Evolutionary conservation across 2,329 filamentous ascomycete species (phyloP), one percentile per base, ranked within the genome.

Genomic region (Botrytis fabae): DNA sequence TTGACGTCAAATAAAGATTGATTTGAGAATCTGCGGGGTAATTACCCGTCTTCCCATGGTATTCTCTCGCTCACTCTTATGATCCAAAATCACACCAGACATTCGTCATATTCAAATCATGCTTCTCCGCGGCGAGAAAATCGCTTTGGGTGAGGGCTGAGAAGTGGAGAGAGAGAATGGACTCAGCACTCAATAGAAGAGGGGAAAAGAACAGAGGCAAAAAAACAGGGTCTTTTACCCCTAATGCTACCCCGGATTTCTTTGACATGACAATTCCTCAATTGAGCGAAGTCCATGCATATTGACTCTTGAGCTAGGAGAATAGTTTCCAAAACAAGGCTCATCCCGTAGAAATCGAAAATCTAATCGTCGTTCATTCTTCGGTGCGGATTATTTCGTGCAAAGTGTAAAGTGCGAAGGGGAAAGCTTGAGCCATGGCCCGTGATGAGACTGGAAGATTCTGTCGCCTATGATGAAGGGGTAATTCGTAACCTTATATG

Each of bases 241-340:
- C 48, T 68, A 57, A 68, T 57, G 64, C 69, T 77, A 78, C 76
- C 77, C 77, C 76, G 75, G 76, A 77, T 78, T 77, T 77, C 73
- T 76, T 69, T 77, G 77, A 78, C 76, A 77, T 65, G 69, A 73
- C 59, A 72, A 78, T 75, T 77, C 74, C 76, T 77, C 71, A 71
- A 73, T 75, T 54, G 70, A 69, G 70, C 57, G 72, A 68, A 42
- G 35, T 54, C 60, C 66, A 51, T 71, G 74, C 60, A 54, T 57
- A 57, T 40, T 42, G 25, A 28, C 32, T 65, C n/a, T 54, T 40
- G 44, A 66, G 32, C 46, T 66, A 68, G 64, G 64, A 68, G 64
- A 68, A 57, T 42, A 68, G 64, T 40, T 54, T 57, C 48, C 64
- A 68, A 48, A 54, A 68, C 64, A 57, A 57, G 64, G 64, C 64